Evolutionary conservation across 495 filamentous ascomycete species (phyloP).

Genomic region (Lichina pygmaea): DNA sequence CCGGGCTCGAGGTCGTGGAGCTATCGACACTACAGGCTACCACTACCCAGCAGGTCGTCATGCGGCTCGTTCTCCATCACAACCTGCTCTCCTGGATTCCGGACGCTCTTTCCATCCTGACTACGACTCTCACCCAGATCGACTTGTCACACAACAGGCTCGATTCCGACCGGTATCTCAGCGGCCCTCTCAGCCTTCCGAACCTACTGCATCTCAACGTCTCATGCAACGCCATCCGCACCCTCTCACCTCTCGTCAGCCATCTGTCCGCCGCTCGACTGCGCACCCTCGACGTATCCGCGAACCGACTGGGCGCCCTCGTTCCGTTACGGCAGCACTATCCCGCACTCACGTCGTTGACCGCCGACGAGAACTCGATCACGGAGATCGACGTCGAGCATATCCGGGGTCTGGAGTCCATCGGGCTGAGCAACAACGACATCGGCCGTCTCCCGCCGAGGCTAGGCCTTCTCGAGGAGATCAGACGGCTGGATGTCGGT

Average conservation of each 20-base stretch:
- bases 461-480: conserved; percentile 41
- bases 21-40: conserved; percentile 19
- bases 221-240: conserved; percentile 35
- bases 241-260: conserved; percentile 30
- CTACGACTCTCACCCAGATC: conserved; percentile 38
- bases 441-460: conserved; percentile 50
- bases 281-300: conserved; percentile 48
- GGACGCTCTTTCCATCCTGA: conserved; percentile 34
- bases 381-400: conserved; percentile 42
- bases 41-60: conserved; percentile 16
- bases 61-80: conserved; percentile 39
- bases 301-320: conserved; percentile 46
- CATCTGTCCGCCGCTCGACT: conserved; percentile 44
- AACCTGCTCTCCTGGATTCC: conserved; percentile 52
- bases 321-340: conserved; percentile 28
- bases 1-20: conserved; percentile 24
- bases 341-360: conserved; percentile 34
- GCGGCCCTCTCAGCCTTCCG: conserved; percentile 35
- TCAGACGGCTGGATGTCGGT: conserved; percentile 29
- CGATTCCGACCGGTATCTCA: conserved; percentile 26
- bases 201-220: conserved; percentile 51
- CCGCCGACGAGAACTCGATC: conserved; percentile 53
- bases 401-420: conserved; percentile 42
- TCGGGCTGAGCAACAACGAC: conserved; percentile 65
- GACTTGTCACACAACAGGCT: conserved; percentile 64